Percentiles rank a stretch among this genome's conserved stretches.
Evolutionary conservation across 1,284 basidiomycete species (phyloP).

Genomic region (Ustilago tritici): DNA sequence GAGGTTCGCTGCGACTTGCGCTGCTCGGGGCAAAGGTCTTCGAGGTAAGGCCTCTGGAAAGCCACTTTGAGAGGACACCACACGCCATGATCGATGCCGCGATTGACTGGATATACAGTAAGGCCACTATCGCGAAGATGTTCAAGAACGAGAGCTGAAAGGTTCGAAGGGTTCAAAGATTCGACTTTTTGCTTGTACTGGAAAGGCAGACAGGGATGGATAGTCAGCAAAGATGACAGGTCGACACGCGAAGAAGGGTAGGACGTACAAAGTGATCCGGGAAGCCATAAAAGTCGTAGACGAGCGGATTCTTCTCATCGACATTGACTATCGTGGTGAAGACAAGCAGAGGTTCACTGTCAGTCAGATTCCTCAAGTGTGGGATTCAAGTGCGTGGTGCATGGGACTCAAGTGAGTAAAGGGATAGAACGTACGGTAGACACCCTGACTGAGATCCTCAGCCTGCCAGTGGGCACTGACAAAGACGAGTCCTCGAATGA

Average conservation of each 20-base stretch:
- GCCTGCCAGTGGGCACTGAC: conserved; percentile 72
- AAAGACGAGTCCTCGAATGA: conserved; percentile 70
- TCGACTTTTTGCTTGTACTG: conserved; percentile 70
- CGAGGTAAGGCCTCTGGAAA: conserved; percentile 59
- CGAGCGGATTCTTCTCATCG: conserved; percentile 67
- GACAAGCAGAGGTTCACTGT: neutral
- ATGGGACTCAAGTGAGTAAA: neutral
- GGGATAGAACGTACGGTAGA: conserved; percentile 29
- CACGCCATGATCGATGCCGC: conserved; percentile 72
- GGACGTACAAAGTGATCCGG: conserved; percentile 38
- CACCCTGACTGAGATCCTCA: conserved; percentile 64
- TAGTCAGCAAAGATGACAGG: neutral
- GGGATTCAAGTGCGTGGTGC: neutral
- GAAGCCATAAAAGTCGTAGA: conserved; percentile 72
- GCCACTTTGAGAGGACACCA: conserved; percentile 72
- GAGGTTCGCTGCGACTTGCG: conserved; percentile 18
- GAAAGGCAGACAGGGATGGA: too few species aligned
- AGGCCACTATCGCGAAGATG: conserved; percentile 57
- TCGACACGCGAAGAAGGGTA: too few species aligned
- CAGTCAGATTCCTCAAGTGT: neutral
- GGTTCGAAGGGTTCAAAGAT: conserved; percentile 50
- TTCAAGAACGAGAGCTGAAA: conserved; percentile 60
- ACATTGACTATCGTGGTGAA: conserved; percentile 61
- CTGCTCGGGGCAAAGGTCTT: conserved; percentile 25
- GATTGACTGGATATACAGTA: conserved; percentile 35